A percentile compares a stretch with the other conserved stretches of the same genome.
These are phyloP conservation scores for Talaromyces islandicus DNA, from an alignment of 2,329 filamentous ascomycete genomes.

Conservation along the genomic window DNA sequence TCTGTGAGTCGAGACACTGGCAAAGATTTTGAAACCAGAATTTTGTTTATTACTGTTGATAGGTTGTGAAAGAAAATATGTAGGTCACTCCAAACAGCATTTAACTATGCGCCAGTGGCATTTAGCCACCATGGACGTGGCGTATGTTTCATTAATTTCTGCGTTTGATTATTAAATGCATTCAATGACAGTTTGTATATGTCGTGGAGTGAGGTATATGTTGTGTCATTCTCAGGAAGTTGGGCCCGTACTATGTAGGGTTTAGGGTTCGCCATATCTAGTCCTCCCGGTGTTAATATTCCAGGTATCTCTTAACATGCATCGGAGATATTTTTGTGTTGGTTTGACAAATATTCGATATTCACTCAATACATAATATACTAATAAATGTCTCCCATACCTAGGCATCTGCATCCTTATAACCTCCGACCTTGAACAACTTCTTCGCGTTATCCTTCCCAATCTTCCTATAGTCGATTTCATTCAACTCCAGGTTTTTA, in stretches of 20 bases:
- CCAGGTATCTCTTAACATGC: too few species aligned
- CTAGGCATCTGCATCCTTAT: conserved; percentile 10
- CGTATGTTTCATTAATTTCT: background rate
- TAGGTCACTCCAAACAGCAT: background rate
- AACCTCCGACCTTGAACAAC: conserved; percentile 13
- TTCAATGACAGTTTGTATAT: background rate
- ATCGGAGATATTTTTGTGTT: background rate
- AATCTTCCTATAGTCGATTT: conserved; percentile 18
- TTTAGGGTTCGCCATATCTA: background rate
- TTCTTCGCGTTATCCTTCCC: conserved; percentile 18
- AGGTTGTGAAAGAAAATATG: background rate
- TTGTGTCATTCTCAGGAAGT: background rate
- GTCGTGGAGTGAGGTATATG: background rate
- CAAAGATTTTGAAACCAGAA: background rate
- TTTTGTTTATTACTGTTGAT: background rate
- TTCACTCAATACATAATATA: background rate
- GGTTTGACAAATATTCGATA: background rate
- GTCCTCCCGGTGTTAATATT: too few species aligned
- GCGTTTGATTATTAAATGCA: background rate
- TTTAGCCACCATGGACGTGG: background rate
- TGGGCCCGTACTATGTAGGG: background rate
- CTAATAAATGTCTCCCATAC: background rate
- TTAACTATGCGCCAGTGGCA: background rate
- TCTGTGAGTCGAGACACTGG: background rate
- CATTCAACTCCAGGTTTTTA: conserved; percentile 16